Evolutionary conservation across 1,284 basidiomycete species (phyloP), one percentile per base, ranked within the genome.

Genomic region (Pseudozyma pruni): DNA sequence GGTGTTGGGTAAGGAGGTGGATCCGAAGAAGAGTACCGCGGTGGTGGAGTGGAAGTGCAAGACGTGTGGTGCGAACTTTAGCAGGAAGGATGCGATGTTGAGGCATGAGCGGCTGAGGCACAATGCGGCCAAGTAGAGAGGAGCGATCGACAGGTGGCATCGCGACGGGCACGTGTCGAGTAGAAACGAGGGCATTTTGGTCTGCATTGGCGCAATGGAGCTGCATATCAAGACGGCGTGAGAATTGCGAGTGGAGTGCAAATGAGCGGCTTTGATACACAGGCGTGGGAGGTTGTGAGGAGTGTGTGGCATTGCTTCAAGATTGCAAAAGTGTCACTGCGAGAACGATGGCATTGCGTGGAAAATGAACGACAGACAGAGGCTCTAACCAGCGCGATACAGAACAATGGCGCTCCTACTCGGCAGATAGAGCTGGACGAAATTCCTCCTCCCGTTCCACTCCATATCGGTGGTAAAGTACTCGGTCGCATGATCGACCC

Each of bases 381-480:
- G 27, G 27, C 6, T 19, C 34, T 39, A 51, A 37, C 27, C 63
- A 10, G 51, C 56, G 8, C 45, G 29, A 44, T 70, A 49, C 9
- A 93, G 85, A 17, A 93, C 88, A 42, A 93, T 84, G 68, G 87
- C 89, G 17, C 89, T 90, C 69, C 92, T 88, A 33, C 87, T 86
- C 8, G 92, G 91, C 50, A 90, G 85, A 77, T 93, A 94, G 14
- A 93, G 53, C 56, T 78, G 76, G 8, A 79, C 48, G 47, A 88
- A 97, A 82, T 98, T 97, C 81, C 88, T 90, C 73, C 95, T 87
- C 6, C 87, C 88, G 81, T 97, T 94, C 95, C 95, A 98, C 78
- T 89, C 90, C 86, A 93, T 84, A 2, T 90, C 88, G 27, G 91
- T 92, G 14, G 95, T 97, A 75, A 89, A 86, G 84, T 89, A 94